Evolutionary conservation across 352 stramenopile species (phyloP).

Genomic region (Globisporangium mamillatum): DNA sequence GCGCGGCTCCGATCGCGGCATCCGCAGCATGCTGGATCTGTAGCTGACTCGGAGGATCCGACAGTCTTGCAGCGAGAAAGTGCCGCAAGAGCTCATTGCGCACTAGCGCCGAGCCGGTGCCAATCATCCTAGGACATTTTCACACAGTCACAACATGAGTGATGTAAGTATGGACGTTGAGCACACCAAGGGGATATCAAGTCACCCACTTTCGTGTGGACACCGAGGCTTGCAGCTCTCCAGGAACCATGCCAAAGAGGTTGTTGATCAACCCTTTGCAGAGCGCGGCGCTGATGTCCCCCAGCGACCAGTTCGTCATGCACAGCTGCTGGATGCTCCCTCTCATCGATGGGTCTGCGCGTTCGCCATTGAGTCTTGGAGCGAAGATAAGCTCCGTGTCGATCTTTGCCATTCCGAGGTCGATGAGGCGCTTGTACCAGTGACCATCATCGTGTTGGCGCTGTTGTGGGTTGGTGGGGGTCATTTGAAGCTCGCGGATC

Average conservation of each 20-base stretch:
- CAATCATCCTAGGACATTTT: constrained; percentile 50
- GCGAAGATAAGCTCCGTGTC: constrained; percentile 55
- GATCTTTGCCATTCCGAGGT: constrained; percentile 37
- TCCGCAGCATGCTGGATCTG: constrained; percentile 47
- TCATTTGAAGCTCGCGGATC: constrained; percentile 34
- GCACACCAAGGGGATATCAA: not conserved
- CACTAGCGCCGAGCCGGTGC: constrained; percentile 68
- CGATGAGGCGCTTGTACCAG: constrained; percentile 58
- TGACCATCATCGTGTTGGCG: constrained; percentile 5
- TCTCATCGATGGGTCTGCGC: constrained; percentile 29
- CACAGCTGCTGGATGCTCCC: constrained; percentile 47
- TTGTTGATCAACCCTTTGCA: constrained; percentile 68
- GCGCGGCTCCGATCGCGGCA: constrained; percentile 53
- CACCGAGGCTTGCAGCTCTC: constrained; percentile 30
- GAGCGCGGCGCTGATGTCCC: constrained; percentile 69
- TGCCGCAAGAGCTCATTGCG: constrained; percentile 60
- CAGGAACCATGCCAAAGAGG: constrained; percentile 65
- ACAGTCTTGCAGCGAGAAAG: constrained; percentile 39
- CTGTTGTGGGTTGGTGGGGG: not conserved
- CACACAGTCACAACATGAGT: constrained; percentile 9
- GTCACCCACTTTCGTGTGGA: constrained; percentile 37
- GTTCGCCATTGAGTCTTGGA: constrained; percentile 74
- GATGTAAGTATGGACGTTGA: not conserved
- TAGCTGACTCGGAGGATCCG: constrained; percentile 29
- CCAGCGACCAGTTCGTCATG: constrained; percentile 68